These are phyloP conservation scores for Erysimum cheiri DNA, from an alignment of 441 rosid species.

Conservation along the genomic window DNA sequence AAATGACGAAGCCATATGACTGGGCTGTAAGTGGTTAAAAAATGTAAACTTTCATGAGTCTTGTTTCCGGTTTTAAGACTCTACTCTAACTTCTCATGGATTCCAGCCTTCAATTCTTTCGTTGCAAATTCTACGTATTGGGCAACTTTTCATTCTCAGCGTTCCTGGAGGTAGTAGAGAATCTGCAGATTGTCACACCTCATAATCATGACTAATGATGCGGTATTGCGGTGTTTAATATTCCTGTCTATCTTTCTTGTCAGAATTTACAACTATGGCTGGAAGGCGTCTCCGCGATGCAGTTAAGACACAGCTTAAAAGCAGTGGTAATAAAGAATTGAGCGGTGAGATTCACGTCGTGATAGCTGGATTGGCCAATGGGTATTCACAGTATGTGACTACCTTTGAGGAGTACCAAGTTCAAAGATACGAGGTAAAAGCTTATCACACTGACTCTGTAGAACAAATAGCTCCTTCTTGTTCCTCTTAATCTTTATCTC, in stretches of 20 bases:
- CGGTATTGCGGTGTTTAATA: constrained; percentile 13
- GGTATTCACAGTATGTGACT: constrained; percentile 93
- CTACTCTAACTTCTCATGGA: constrained; percentile 32
- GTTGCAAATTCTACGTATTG: constrained; percentile 79
- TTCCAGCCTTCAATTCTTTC: constrained; percentile 96
- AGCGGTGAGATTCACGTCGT: constrained; percentile 65
- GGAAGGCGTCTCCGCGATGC: constrained; percentile 99
- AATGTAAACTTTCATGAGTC: neutral
- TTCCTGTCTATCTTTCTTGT: constrained; percentile 30
- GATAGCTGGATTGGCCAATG: constrained; percentile 88
- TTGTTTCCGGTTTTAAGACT: constrained; percentile 10
- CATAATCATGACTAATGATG: constrained; percentile 16
- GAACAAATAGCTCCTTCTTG: constrained; percentile 5
- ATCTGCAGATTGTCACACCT: constrained; percentile 32
- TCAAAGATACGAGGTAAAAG: constrained; percentile 91
- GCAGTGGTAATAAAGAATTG: constrained; percentile 55
- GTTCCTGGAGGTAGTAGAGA: constrained; percentile 85
- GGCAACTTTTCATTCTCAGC: constrained; percentile 85
- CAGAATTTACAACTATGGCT: constrained; percentile 98
- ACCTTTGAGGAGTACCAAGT: constrained; percentile 89
- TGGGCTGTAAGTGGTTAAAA: constrained; percentile 78
- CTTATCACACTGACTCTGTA: constrained; percentile 20
- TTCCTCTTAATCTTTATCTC: constrained; percentile 18
- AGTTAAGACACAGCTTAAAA: constrained; percentile 67
- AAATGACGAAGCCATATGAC: constrained; percentile 92